Evolutionary conservation across 208 protist genomes (phyloP).

Genomic region (Wallacemonas sp.): DNA sequence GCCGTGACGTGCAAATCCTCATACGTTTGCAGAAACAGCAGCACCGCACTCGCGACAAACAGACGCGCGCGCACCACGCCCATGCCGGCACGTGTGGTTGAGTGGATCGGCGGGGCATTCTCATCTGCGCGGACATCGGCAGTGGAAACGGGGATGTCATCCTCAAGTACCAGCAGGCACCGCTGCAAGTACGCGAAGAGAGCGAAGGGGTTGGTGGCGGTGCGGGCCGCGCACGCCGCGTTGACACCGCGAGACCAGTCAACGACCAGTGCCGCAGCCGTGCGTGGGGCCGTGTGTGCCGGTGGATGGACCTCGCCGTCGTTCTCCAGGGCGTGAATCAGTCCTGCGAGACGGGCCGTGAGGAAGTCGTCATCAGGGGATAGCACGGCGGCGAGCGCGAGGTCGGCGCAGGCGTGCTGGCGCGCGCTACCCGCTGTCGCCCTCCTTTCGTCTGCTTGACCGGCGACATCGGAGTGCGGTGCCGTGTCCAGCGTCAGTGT

Average conservation of each 20-base stretch:
- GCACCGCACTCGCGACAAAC: background rate
- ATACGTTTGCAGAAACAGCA: constrained; percentile 7
- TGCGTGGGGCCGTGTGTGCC: background rate
- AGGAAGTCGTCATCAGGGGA: background rate
- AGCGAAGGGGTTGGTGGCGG: background rate
- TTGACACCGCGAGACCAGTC: background rate
- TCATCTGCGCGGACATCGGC: too few relatives aligned
- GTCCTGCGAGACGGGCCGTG: background rate
- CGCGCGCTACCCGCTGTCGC: too few relatives aligned
- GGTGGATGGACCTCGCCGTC: background rate
- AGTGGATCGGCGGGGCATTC: too few relatives aligned
- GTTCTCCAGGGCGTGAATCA: background rate
- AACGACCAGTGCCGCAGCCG: background rate
- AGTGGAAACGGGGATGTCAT: background rate
- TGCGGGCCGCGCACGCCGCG: background rate
- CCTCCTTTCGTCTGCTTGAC: too few relatives aligned
- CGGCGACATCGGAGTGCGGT: too few relatives aligned
- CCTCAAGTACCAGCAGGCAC: background rate
- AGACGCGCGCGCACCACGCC: background rate
- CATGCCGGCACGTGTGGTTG: too few relatives aligned
- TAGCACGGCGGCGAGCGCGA: constrained; percentile 1
- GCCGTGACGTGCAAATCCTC: background rate
- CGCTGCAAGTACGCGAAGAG: background rate
- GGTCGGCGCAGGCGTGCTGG: background rate
- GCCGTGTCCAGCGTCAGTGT: constrained; percentile 19